A percentile compares a stretch with the other conserved stretches of the same genome.
These are phyloP conservation scores for Aspergillus pseudonomiae DNA, from an alignment of 2,329 filamentous ascomycete species.

Conservation along the genomic window DNA sequence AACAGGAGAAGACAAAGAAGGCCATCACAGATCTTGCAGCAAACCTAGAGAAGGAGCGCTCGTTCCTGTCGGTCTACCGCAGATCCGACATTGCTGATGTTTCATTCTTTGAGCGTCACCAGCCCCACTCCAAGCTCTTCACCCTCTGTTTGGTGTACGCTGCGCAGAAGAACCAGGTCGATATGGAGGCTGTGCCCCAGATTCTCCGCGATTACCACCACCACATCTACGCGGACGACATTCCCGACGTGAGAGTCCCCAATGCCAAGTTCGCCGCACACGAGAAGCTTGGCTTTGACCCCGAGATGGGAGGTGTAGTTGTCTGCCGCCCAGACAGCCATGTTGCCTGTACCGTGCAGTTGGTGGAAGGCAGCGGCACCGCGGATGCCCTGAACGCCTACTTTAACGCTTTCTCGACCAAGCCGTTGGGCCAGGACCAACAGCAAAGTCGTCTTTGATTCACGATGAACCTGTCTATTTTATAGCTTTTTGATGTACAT, in stretches of 20 bases:
- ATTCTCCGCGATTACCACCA: conserved; percentile 75
- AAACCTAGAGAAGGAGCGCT: conserved; percentile 65
- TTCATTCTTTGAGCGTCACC: conserved; percentile 77
- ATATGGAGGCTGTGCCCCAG: conserved; percentile 72
- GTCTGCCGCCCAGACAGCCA: conserved; percentile 88
- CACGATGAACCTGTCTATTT: conserved; percentile 16
- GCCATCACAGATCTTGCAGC: conserved; percentile 72
- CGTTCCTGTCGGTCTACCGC: conserved; percentile 71
- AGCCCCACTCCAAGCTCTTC: conserved; percentile 82
- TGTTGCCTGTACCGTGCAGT: conserved; percentile 72
- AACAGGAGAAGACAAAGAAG: conserved; percentile 58
- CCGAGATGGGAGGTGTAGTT: conserved; percentile 74
- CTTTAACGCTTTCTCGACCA: conserved; percentile 73
- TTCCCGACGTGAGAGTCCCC: conserved; percentile 70
- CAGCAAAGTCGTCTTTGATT: conserved; percentile 39
- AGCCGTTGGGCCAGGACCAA: conserved; percentile 45
- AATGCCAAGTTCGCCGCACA: conserved; percentile 75
- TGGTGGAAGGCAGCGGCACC: conserved; percentile 77
- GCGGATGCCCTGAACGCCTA: conserved; percentile 82
- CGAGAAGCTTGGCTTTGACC: conserved; percentile 79
- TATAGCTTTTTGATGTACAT: conserved; percentile 14
- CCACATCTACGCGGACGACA: conserved; percentile 84
- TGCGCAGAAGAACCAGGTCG: conserved; percentile 66
- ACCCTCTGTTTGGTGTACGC: conserved; percentile 78
- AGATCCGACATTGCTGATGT: conserved; percentile 64